Evolutionary conservation across 2,329 filamentous ascomycete genomes (phyloP).

Genomic region (Tolypocladium capitatum): DNA sequence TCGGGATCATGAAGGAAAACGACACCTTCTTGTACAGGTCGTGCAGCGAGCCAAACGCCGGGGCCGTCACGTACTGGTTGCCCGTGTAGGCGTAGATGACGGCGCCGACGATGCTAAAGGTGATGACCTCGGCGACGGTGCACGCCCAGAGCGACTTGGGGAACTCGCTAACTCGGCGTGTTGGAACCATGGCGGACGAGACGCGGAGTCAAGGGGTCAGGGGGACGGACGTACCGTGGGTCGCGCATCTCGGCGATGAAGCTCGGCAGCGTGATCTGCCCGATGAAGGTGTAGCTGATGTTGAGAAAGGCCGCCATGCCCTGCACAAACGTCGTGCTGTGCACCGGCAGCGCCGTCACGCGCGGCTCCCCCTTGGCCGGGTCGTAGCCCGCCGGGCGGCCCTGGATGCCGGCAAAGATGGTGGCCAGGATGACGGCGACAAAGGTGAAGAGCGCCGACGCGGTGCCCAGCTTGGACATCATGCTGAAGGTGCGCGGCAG

Average conservation of each 20-base stretch:
- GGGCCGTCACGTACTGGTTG: constrained; percentile 75
- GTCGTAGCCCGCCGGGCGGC: constrained; percentile 56
- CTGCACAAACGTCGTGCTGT: constrained; percentile 64
- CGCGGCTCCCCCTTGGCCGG: constrained; percentile 46
- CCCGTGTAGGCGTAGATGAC: constrained; percentile 82
- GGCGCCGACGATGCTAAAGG: constrained; percentile 71
- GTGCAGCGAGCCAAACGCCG: constrained; percentile 74
- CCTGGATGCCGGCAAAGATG: constrained; percentile 67
- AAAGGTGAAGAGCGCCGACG: constrained; percentile 79
- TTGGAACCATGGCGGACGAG: no score
- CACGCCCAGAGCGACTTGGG: constrained; percentile 87
- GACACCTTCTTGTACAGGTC: constrained; percentile 74
- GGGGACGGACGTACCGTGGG: constrained; percentile 28
- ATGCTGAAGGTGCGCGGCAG: constrained; percentile 75
- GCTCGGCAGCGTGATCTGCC: constrained; percentile 83
- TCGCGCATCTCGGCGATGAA: constrained; percentile 92
- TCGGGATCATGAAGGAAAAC: constrained; percentile 93
- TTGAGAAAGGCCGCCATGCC: constrained; percentile 86
- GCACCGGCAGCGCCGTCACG: constrained; percentile 53
- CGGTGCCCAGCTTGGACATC: constrained; percentile 64
- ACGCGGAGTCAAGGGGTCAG: no score
- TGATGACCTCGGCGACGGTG: constrained; percentile 73
- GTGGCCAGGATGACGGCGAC: constrained; percentile 74
- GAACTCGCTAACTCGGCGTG: constrained; percentile 39
- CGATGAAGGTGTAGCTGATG: constrained; percentile 93